A percentile compares a stretch with the other conserved stretches of the same genome.
Evolutionary conservation across 805 yeast genomes (phyloP).

Genomic region (Metschnikowia matae): DNA sequence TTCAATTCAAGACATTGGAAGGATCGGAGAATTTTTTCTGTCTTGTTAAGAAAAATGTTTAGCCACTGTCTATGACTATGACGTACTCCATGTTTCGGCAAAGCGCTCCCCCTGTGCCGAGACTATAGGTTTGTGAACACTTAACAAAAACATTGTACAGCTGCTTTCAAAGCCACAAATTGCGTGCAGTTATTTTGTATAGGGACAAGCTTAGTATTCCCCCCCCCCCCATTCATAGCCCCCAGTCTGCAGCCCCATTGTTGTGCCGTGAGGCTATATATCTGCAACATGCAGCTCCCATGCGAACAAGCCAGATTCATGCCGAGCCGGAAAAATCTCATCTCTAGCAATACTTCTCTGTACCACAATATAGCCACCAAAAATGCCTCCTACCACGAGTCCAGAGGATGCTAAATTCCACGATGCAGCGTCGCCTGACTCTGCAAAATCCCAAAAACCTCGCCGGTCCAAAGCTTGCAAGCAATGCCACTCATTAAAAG

Average conservation of each 20-base stretch:
- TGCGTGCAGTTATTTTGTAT: neutral
- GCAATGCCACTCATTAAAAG: constrained; percentile 79
- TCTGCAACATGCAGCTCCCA: constrained; percentile 3
- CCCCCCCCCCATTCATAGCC: neutral
- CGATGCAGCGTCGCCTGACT: neutral
- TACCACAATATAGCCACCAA: neutral
- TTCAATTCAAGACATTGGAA: neutral
- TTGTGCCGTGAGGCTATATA: neutral
- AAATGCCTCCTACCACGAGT: neutral
- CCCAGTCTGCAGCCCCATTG: constrained; percentile 4
- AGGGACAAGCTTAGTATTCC: neutral
- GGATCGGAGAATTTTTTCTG: neutral
- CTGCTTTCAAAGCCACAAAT: neutral
- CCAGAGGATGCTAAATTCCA: neutral
- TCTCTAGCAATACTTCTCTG: neutral
- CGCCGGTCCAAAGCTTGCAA: constrained; percentile 59
- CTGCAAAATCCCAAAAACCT: constrained; percentile 8
- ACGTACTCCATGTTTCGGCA: neutral
- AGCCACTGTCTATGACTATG: neutral
- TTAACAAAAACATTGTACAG: neutral
- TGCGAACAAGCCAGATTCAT: constrained; percentile 1
- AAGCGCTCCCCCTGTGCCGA: neutral
- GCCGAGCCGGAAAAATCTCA: constrained; percentile 6
- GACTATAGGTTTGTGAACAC: neutral
- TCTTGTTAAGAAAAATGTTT: neutral